A percentile compares a stretch with the other conserved stretches of the same genome.
These are phyloP conservation scores for Puccinia coronata DNA, from an alignment of 1,284 basidiomycete species.

Conservation along the genomic window DNA sequence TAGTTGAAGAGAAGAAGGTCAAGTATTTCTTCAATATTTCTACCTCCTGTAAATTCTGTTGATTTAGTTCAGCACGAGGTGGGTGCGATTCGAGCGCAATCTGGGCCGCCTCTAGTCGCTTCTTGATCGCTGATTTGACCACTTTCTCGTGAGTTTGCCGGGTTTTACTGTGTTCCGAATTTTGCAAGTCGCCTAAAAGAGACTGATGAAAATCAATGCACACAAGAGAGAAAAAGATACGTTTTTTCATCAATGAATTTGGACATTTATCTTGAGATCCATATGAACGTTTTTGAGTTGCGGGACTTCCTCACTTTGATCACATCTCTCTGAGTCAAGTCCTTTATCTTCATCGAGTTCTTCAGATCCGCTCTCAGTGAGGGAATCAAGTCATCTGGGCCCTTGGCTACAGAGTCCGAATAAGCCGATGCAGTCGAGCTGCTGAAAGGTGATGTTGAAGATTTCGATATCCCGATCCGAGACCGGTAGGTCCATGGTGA, in stretches of 20 bases:
- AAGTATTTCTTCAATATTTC: slow-evolving; percentile 31
- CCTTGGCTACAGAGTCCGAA: neutral
- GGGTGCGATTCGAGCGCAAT: slow-evolving; percentile 18
- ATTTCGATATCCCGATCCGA: neutral
- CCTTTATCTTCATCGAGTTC: slow-evolving; percentile 33
- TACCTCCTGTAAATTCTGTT: slow-evolving; percentile 29
- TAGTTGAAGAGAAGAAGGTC: neutral
- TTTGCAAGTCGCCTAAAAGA: slow-evolving; percentile 30
- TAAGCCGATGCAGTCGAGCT: neutral
- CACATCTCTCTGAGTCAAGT: slow-evolving; percentile 23
- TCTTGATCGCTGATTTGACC: slow-evolving; percentile 14
- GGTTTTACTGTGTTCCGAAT: slow-evolving; percentile 23
- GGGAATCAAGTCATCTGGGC: neutral
- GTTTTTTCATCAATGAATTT: neutral
- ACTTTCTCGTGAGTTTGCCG: slow-evolving; percentile 21
- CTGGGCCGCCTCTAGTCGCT: slow-evolving; percentile 16
- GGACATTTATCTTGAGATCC: neutral
- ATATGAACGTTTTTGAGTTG: neutral
- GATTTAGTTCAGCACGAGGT: slow-evolving; percentile 25
- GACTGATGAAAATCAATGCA: slow-evolving; percentile 2
- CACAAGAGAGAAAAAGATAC: neutral
- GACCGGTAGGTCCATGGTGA: neutral
- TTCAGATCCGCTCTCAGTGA: slow-evolving; percentile 19
- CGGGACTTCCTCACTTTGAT: slow-evolving; percentile 8
- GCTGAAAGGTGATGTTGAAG: neutral